Base-by-base conservation (phyloP, 2,329 filamentous ascomycete genomes). In the Amauroascus verrucosus region DNA sequence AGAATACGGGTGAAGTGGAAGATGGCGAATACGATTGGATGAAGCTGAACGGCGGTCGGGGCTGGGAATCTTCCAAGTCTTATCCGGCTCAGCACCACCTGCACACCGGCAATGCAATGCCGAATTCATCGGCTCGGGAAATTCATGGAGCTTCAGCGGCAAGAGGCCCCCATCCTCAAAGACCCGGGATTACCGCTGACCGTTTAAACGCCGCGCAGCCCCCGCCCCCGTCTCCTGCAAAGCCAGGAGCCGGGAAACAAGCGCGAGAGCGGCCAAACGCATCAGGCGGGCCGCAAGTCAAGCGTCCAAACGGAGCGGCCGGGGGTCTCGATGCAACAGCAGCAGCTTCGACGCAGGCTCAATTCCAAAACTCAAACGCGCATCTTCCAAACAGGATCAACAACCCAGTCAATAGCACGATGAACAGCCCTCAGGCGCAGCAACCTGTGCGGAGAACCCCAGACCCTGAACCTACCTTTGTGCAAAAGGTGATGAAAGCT, bases 11-110 rank as follows among this genome's bases (percentile, higher is more conserved):
- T 53, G 90, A 95, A 64, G 84, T 96, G 7, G 93, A 97, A 69
- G 93, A 98, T 71, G 93, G 93, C 65, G 91, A 97, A 70, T 98
- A 97, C 71, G 93, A 98, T 75, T 98, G 93, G 93, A 95, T 97
- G 88, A 96, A 95, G 79, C 78, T 95, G 63, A 93, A 88, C 76
- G 88, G 89, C 73, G 84, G 84, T 62, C 93, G 95, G 73, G 89
- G 89, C 58, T 95, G 88, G 88, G 88, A 95, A 72, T 82, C 81
- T 56, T 87, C 84, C 70, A 85, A 85, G 67, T 75, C 78, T 56
- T 82, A 85, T 64, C 76, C 81, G 47, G 80, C 81, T 20, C 79
- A 88, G 70, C 84, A 86, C 63, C 84, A 86, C 70, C 77, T 88
- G 61, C 87, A 90, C 73, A 84, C 88, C 74, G 80, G 84, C 68